Evolutionary conservation across 306 rosid genomes (phyloP), one percentile per base, ranked within the genome.

Genomic region (Cajanus cajan): DNA sequence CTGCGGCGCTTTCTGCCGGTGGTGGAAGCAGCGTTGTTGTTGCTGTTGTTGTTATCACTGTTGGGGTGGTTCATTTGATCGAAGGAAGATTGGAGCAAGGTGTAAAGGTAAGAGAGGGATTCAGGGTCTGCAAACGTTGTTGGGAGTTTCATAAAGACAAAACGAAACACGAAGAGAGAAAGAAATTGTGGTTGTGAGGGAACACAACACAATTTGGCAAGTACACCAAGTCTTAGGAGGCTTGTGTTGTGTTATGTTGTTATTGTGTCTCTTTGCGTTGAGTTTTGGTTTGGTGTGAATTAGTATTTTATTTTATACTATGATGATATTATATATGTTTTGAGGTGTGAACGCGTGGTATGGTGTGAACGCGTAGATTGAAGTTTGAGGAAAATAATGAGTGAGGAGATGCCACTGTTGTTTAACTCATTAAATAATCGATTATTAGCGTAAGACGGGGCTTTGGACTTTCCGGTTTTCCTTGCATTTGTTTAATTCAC

Each of bases 131-230:
- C 85, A 34, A 80, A 80, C 1, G 83, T 73, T 51, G 85, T 52
- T 34, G 85, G 87, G 72, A 83, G 83, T 71, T 86, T 86, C 87
- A 83, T 86, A 34, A 66, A 80, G 52, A 78, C 72, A 19, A 36
- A n/a, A 34, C 7, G 4, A 15, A 15, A 33, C 24, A 63, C 5
- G 8, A 34, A 34, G 7, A n/a, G 12, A 34, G 25, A 34, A 34
- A 34, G 1, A 33, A 14, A 10, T 9, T 10, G 34, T 55, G 63
- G 15, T 15, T 55, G 34, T 16, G 45, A 61, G 8, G 12, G 11
- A 41, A 45, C 39, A 57, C 2, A 31, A 8, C 33, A 54, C 28
- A 58, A 25, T 2, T 9, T 45, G 2, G 2, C 37, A 58, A 14
- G 0, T 12, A 4, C 66, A 31, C 41, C 1, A 59, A 61, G 40